Percentiles rank a stretch among this genome's conserved stretches.
Evolutionary conservation across 768 basidiomycete species (phyloP).

Genomic region (Panaeolus cyanescens): DNA sequence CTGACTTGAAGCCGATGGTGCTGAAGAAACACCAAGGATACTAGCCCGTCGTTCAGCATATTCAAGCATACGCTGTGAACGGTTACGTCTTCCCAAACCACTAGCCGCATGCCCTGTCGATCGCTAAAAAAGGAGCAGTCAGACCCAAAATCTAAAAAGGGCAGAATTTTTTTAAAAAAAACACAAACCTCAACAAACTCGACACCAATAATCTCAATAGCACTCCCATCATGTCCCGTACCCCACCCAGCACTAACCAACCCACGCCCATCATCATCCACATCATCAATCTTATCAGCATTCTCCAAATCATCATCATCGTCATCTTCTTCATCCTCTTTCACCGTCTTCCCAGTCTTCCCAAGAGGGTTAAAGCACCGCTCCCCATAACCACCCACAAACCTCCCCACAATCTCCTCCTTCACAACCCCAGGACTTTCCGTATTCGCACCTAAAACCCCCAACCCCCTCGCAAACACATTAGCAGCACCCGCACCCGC

Average conservation of each 20-base stretch:
- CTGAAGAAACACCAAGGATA: conserved; percentile 39
- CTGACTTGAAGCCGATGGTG: conserved; percentile 16
- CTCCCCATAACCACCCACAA: conserved; percentile 48
- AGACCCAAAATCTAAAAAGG: not conserved
- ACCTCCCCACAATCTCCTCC: conserved; percentile 48
- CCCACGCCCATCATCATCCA: conserved; percentile 60
- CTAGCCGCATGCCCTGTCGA: conserved; percentile 48
- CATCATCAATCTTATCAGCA: conserved; percentile 28
- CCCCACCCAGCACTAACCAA: conserved; percentile 76
- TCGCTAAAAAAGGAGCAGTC: conserved; percentile 35
- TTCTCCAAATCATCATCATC: conserved; percentile 31
- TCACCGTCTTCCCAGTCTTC: conserved; percentile 19
- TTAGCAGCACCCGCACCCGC: conserved; percentile 30
- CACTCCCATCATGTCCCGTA: conserved; percentile 77
- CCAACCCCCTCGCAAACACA: conserved; percentile 23
- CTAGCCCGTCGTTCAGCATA: conserved; percentile 59
- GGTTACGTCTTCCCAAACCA: conserved; percentile 62
- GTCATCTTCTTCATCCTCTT: conserved; percentile 19
- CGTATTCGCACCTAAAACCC: conserved; percentile 6
- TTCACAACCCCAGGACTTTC: conserved; percentile 24
- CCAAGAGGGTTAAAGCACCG: conserved; percentile 32
- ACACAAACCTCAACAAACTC: conserved; percentile 62
- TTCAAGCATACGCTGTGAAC: conserved; percentile 66
- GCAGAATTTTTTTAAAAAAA: too few relatives aligned
- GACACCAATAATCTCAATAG: conserved; percentile 68